A percentile compares a stretch with the other conserved stretches of the same genome.
phyloP scores from a whole-genome alignment of 2,329 filamentous ascomycete species.

The Zasmidium angulare region DNA sequence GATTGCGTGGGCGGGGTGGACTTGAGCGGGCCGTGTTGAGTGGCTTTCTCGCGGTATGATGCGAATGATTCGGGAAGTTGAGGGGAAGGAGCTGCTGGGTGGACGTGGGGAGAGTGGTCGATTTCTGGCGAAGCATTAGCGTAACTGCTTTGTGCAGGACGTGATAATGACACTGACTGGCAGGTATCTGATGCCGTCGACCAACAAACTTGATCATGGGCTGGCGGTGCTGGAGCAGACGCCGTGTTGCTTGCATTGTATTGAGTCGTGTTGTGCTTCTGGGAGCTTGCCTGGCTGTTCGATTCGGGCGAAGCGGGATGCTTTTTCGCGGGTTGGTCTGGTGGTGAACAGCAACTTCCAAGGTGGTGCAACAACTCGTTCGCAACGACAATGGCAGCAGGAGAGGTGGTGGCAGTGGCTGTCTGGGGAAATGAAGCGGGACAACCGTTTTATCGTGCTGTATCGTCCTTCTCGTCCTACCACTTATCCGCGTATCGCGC shows the following conservation, averaged over 20 bases:
- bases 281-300: not conserved
- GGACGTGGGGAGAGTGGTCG: conserved; percentile 71
- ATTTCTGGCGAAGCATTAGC: conserved; percentile 53
- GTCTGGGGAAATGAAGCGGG: not conserved
- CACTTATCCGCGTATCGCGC: no score
- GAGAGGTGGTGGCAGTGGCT: not conserved
- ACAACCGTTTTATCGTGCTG: no score
- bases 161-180: conserved; percentile 36
- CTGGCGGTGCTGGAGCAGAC: conserved; percentile 48
- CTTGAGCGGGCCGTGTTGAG: conserved; percentile 72
- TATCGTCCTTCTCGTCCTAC: no score
- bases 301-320: no score
- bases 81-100: conserved; percentile 68
- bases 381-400: not conserved
- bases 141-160: conserved; percentile 16
- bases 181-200: conserved; percentile 45
- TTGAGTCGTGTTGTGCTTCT: not conserved
- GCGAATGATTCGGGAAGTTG: conserved; percentile 70
- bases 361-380: no score
- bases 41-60: conserved; percentile 73
- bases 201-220: conserved; percentile 54
- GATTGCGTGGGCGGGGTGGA: conserved; percentile 22
- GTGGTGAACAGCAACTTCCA: no score
- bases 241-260: conserved; percentile 47
- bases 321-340: no score